phyloP scores from a whole-genome alignment of 2,329 filamentous ascomycete species.

The Magnaporthales sp. region DNA sequence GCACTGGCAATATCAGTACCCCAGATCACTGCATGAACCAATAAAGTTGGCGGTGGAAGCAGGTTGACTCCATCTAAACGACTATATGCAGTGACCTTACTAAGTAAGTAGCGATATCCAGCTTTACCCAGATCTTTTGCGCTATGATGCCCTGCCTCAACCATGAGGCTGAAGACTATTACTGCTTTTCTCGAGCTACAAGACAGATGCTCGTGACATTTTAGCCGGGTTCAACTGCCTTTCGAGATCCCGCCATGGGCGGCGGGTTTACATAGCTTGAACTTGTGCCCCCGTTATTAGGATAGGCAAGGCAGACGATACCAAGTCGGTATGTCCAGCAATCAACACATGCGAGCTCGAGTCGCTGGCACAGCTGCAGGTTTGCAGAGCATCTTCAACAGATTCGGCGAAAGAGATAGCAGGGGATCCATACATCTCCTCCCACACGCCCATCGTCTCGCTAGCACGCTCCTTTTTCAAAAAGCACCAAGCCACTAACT shows the following conservation, averaged over 20 bases:
- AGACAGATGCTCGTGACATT: not conserved
- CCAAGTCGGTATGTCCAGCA: not conserved
- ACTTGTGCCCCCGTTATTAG: not conserved
- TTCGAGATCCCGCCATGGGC: not conserved
- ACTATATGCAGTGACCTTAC: too few relatives aligned
- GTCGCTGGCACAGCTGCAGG: not conserved
- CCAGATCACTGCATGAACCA: too few relatives aligned
- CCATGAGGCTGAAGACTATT: too few relatives aligned
- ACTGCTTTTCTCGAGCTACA: not conserved
- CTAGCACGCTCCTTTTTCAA: not conserved
- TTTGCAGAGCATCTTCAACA: not conserved
- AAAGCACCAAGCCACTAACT: not conserved
- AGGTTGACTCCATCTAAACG: too few relatives aligned
- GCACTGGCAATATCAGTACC: too few relatives aligned
- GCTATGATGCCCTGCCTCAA: too few relatives aligned
- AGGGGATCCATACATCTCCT: not conserved
- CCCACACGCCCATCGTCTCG: not conserved
- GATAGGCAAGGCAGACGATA: slow-evolving; percentile 8
- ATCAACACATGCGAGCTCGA: not conserved
- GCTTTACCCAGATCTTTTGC: too few relatives aligned
- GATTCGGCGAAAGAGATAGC: not conserved
- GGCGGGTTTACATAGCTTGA: not conserved
- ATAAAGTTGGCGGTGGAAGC: too few relatives aligned
- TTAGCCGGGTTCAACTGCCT: not conserved
- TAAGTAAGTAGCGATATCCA: too few relatives aligned